Conservation (phyloP, 495 filamentous ascomycete genomes). For the Darksidea phi region DNA sequence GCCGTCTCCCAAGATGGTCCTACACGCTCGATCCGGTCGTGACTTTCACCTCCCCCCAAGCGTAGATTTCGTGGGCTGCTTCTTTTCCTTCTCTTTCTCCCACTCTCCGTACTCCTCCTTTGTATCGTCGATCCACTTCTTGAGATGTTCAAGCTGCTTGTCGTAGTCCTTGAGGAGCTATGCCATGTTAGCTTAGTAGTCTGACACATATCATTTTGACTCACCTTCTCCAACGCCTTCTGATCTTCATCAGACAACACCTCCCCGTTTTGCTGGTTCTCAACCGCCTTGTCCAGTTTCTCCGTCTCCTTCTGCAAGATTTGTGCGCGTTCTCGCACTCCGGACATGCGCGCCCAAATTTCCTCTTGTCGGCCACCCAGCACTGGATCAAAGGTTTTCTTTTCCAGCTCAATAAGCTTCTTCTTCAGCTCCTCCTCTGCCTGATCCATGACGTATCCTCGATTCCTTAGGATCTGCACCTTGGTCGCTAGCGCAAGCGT, state of each 20-base stretch:
- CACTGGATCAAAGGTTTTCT: conserved; percentile 75
- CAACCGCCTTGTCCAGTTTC: conserved; percentile 54
- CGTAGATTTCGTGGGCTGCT: conserved; percentile 7
- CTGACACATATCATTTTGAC: conserved; percentile 26
- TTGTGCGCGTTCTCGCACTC: conserved; percentile 75
- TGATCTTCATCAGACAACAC: conserved; percentile 73
- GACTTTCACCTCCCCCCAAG: conserved; percentile 1
- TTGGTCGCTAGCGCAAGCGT: conserved; percentile 83
- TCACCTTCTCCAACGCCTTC: conserved; percentile 81
- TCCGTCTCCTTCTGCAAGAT: conserved; percentile 77
- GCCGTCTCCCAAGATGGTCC: too few species aligned
- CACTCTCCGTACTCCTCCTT: conserved; percentile 77
- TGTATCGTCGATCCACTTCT: conserved; percentile 74
- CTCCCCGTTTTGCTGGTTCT: conserved; percentile 50
- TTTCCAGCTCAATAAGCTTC: conserved; percentile 74
- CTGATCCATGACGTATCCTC: conserved; percentile 87
- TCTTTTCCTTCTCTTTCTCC: conserved; percentile 51
- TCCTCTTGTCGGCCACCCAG: conserved; percentile 83
- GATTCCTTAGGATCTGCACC: conserved; percentile 85
- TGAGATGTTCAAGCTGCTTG: conserved; percentile 79
- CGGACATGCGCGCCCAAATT: conserved; percentile 92
- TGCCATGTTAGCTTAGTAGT: conserved; percentile 9
- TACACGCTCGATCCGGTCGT: too few species aligned
- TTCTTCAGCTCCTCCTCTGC: conserved; percentile 89
- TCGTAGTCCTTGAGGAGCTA: conserved; percentile 91